Evolutionary conservation across 805 yeast genomes (phyloP), one percentile per base, ranked within the genome.

Genomic region (Spathaspora arborariae): DNA sequence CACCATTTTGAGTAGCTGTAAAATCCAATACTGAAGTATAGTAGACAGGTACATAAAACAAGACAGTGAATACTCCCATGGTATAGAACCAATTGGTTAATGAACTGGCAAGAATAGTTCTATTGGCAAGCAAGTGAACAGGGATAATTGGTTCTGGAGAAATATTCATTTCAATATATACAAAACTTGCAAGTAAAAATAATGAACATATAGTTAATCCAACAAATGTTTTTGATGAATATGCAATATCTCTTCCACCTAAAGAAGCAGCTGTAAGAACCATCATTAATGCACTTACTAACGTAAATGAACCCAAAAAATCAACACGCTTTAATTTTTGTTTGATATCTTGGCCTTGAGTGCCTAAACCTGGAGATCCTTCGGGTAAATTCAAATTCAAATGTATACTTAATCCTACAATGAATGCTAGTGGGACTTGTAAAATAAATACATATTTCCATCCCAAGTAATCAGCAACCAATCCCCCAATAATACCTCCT

Each of bases 1-100:
- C 53, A 4, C 89, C 89, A 35, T 79, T 78, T 47, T 79, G 67
- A 5, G 84, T 76, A 2, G 88, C 78, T 2, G 78, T 57, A 34
- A 79, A 60, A 11, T 72, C 74, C 50, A 75, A 59, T 2, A 81
- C 86, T 0, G 86, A 65, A 13, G 78, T 66, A 62, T 78, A 81
- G 56, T 74, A 85, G 16, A 88, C 73, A 1, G 96, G 96, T 2
- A 82, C 73, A 62, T 82, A 88, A 65, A 75, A 88, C 46, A 88
- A 59, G 52, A 75, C 72, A 1, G 89, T 68, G 59, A 78, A 85
- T 15, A 78, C 75, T 1, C 81, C 74, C 85, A 87, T 86, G 5
- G 88, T 80, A 61, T 76, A 72, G 54, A 85, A 82, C 80, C 87
- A 81, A 61, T 83, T 84, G 39, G 84, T 75, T 46, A 86, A 65